phyloP scores from a whole-genome alignment of 2,329 filamentous ascomycete species.

The Neonectria neomacrospora region DNA sequence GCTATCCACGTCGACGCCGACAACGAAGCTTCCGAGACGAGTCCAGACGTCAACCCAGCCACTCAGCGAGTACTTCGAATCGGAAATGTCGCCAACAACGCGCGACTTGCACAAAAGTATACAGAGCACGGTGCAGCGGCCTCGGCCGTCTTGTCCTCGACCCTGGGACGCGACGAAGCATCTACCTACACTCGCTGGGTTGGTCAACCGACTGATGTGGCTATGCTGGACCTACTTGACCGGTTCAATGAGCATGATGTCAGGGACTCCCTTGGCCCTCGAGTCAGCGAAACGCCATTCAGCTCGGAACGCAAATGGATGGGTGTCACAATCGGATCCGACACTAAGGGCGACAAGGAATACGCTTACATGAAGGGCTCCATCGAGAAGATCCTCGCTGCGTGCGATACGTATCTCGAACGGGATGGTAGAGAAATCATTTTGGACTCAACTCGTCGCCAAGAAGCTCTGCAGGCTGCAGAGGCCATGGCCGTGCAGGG shows the following conservation, averaged over 20 bases:
- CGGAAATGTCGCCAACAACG: constrained; percentile 97
- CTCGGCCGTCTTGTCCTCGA: constrained; percentile 83
- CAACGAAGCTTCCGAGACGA: constrained; percentile 63
- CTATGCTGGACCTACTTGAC: constrained; percentile 94
- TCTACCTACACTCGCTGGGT: constrained; percentile 87
- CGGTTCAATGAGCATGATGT: constrained; percentile 92
- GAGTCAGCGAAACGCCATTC: constrained; percentile 89
- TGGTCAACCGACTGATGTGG: constrained; percentile 96
- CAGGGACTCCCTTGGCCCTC: constrained; percentile 83
- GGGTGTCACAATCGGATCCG: constrained; percentile 85
- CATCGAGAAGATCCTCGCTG: constrained; percentile 84
- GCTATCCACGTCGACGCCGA: constrained; percentile 65
- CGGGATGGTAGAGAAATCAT: constrained; percentile 87
- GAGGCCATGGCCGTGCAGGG: constrained; percentile 90
- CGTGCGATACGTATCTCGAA: constrained; percentile 91
- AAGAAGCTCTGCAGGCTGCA: constrained; percentile 81
- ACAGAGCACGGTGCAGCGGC: constrained; percentile 77
- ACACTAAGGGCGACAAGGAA: constrained; percentile 72
- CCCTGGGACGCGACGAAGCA: constrained; percentile 70
- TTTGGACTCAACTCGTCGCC: constrained; percentile 78
- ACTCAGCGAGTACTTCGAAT: constrained; percentile 86
- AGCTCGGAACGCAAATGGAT: constrained; percentile 99
- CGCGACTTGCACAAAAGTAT: constrained; percentile 77
- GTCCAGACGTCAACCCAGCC: constrained; percentile 71
- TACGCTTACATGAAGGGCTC: constrained; percentile 96